Evolutionary conservation across 2,329 filamentous ascomycete genomes (phyloP).

Genomic region (Aspergillus terreus): DNA sequence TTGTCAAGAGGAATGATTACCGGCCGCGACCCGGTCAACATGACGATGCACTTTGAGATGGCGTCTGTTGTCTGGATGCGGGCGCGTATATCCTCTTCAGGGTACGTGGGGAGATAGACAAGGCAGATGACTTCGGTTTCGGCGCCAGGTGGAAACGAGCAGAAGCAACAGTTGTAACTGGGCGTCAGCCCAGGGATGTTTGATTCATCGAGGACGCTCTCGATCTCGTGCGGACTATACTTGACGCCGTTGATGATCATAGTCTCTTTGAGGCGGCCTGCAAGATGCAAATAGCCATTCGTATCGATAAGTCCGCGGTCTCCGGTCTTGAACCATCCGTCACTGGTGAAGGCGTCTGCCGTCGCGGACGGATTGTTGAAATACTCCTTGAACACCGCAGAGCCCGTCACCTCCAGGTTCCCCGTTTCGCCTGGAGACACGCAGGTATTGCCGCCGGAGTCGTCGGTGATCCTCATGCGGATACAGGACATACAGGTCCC

Average conservation of each 20-base stretch:
- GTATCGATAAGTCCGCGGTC: slow-evolving; percentile 14
- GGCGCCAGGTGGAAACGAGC: slow-evolving; percentile 15
- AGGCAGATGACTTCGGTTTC: slow-evolving; percentile 40
- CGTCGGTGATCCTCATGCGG: slow-evolving; percentile 17
- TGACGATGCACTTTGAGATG: slow-evolving; percentile 8
- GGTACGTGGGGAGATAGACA: slow-evolving; percentile 33
- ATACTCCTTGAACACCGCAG: slow-evolving; percentile 25
- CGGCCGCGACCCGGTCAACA: slow-evolving; percentile 7
- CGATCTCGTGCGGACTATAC: slow-evolving; percentile 35
- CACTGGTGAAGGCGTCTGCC: slow-evolving; percentile 22
- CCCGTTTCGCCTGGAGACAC: slow-evolving; percentile 7
- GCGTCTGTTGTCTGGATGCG: slow-evolving; percentile 6
- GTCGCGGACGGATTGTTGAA: slow-evolving; percentile 29
- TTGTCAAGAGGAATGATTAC: slow-evolving; percentile 12
- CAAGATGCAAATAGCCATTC: slow-evolving; percentile 10
- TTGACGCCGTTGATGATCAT: slow-evolving; percentile 51
- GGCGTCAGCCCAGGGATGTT: slow-evolving; percentile 17
- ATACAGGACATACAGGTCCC: slow-evolving; percentile 22
- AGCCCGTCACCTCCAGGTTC: slow-evolving; percentile 21
- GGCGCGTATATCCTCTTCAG: slow-evolving; percentile 1
- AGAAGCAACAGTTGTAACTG: slow-evolving; percentile 41
- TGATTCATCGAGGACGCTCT: slow-evolving; percentile 37
- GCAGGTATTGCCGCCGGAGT: neutral
- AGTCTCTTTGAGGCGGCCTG: slow-evolving; percentile 35
- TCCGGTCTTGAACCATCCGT: slow-evolving; percentile 32